Conservation (phyloP, 176 grass and related monocot genomes). For the Oryza rufipogon region DNA sequence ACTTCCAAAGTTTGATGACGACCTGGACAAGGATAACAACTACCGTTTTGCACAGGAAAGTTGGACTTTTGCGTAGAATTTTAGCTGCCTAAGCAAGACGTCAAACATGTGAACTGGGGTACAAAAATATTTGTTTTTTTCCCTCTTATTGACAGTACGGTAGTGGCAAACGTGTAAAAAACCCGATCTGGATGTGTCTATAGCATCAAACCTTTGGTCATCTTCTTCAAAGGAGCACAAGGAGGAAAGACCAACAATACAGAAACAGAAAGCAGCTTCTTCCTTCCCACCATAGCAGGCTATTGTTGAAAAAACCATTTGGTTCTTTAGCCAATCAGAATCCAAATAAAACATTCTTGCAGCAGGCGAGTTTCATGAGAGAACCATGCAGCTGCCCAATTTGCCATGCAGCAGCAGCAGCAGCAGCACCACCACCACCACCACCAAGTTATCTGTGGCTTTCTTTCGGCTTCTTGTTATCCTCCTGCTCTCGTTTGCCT, state of each 20-base stretch:
- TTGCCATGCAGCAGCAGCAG: slow-evolving; percentile 5
- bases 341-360: slow-evolving; percentile 19
- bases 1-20: slow-evolving; percentile 43
- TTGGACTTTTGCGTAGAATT: slow-evolving; percentile 49
- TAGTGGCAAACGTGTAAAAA: slow-evolving; percentile 54
- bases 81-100: slow-evolving; percentile 38
- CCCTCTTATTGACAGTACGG: slow-evolving; percentile 26
- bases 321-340: slow-evolving; percentile 20
- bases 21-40: slow-evolving; percentile 18
- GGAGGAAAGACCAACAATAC: slow-evolving; percentile 20
- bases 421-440: not conserved
- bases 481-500: slow-evolving; percentile 32
- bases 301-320: slow-evolving; percentile 7
- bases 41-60: slow-evolving; percentile 39
- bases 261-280: slow-evolving; percentile 36
- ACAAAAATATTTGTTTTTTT: slow-evolving; percentile 32
- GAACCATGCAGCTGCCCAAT: slow-evolving; percentile 41
- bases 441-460: slow-evolving; percentile 5
- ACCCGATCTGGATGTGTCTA: slow-evolving; percentile 43
- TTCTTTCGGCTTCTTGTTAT: not conserved
- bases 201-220: slow-evolving; percentile 39
- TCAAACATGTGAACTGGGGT: slow-evolving; percentile 46
- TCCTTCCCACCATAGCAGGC: slow-evolving; percentile 7
- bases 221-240: slow-evolving; percentile 22
- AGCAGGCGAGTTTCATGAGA: slow-evolving; percentile 42